phyloP scores from a whole-genome alignment of 129 eudicot genomes.

The Silybum marianum region DNA sequence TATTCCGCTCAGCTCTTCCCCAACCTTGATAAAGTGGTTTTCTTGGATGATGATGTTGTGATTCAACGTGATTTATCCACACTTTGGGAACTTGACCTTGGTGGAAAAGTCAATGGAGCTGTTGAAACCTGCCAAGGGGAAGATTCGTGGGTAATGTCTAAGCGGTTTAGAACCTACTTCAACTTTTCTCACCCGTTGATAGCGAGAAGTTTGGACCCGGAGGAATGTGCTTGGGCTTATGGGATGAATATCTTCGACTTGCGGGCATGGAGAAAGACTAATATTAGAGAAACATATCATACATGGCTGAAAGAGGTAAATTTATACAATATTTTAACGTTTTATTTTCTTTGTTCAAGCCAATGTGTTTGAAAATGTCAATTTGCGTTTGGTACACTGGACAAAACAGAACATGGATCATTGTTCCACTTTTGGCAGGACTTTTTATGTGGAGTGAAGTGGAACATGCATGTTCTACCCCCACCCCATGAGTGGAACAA shows the following conservation, averaged over 20 bases:
- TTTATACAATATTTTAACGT: background rate
- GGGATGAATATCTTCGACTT: slow-evolving; percentile 97
- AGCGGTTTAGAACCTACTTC: slow-evolving; percentile 83
- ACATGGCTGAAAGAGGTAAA: slow-evolving; percentile 95
- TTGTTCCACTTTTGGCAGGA: background rate
- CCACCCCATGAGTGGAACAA: background rate
- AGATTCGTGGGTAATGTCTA: slow-evolving; percentile 96
- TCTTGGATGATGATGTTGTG: slow-evolving; percentile 93
- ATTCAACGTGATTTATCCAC: slow-evolving; percentile 89
- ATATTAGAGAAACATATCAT: slow-evolving; percentile 80
- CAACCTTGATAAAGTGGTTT: slow-evolving; percentile 91
- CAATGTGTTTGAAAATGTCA: background rate
- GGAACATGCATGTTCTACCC: background rate
- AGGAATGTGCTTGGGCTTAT: slow-evolving; percentile 99
- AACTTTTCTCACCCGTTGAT: slow-evolving; percentile 92
- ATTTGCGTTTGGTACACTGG: background rate
- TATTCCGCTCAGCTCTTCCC: slow-evolving; percentile 78
- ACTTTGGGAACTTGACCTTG: slow-evolving; percentile 89
- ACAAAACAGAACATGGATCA: background rate
- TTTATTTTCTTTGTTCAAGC: background rate
- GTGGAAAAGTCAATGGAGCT: slow-evolving; percentile 96
- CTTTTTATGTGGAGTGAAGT: background rate
- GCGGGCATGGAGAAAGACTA: slow-evolving; percentile 81
- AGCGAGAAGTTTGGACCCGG: slow-evolving; percentile 72
- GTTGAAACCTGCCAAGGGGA: slow-evolving; percentile 97